Conservation (phyloP, 78 protist genomes). For the Bigelowiella natans region DNA sequence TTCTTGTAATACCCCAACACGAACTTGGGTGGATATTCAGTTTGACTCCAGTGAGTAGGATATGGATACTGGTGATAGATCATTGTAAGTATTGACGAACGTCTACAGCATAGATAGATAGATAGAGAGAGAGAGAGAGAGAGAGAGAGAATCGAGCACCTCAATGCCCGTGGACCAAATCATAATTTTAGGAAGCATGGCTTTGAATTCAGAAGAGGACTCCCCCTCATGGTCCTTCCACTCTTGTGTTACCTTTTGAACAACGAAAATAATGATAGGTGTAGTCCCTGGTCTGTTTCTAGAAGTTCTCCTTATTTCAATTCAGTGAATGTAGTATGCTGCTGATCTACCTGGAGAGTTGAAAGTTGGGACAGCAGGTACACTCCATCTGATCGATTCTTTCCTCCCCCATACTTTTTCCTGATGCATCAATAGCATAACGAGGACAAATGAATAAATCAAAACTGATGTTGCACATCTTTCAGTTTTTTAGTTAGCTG, state of each 20-base stretch:
- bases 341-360: not conserved
- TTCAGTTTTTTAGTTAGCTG: no score
- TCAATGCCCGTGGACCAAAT: not conserved
- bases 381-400: not conserved
- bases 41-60: not conserved
- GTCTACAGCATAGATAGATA: not conserved
- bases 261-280: no score
- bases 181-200: not conserved
- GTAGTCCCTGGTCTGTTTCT: no score
- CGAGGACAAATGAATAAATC: no score
- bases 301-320: no score
- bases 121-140: not conserved
- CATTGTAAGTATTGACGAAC: not conserved
- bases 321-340: no score
- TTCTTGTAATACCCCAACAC: not conserved
- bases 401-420: not conserved
- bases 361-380: not conserved
- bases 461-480: no score
- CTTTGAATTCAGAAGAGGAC: not conserved
- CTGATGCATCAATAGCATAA: no score
- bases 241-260: not conserved
- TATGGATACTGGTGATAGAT: not conserved
- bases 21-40: not conserved
- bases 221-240: not conserved
- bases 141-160: not conserved